A percentile compares a stretch with the other conserved stretches of the same genome.
phyloP scores from a whole-genome alignment of 2,329 filamentous ascomycete genomes.

The Ophiostoma fasciatum region DNA sequence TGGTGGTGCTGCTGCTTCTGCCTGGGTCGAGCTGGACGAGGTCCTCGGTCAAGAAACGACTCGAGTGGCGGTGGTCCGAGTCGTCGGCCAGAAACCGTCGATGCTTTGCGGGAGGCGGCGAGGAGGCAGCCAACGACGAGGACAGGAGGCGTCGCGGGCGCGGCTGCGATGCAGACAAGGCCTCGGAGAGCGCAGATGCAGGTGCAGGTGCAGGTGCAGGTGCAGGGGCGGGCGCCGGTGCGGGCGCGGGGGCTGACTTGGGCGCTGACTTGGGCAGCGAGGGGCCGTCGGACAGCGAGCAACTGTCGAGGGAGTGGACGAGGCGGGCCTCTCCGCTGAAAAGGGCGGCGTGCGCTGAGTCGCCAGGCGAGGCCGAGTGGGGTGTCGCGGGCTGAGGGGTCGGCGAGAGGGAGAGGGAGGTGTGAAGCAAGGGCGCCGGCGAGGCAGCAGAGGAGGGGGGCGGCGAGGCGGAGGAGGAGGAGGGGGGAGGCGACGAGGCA shows the following conservation, averaged over 20 bases:
- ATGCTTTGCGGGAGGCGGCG: constrained; percentile 3
- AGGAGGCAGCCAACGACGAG: background rate
- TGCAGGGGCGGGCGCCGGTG: no score
- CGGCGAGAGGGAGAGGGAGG: constrained; percentile 22
- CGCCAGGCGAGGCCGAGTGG: constrained; percentile 19
- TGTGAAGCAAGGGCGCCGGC: constrained; percentile 18
- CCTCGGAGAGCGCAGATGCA: no score
- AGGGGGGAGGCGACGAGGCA: constrained; percentile 1
- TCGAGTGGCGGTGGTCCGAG: background rate
- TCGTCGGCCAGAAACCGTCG: constrained; percentile 5
- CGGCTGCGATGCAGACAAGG: no score
- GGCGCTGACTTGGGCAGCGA: constrained; percentile 13
- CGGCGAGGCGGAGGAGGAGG: background rate
- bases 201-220: no score
- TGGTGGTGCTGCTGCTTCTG: background rate
- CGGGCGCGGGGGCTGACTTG: no score
- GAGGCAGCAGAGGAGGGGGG: constrained; percentile 9
- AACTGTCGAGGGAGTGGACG: constrained; percentile 21
- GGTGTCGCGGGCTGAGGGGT: constrained; percentile 32
- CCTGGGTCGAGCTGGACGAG: constrained; percentile 28
- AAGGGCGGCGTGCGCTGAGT: constrained; percentile 7
- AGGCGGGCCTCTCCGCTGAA: constrained; percentile 13
- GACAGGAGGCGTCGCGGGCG: constrained; percentile 1
- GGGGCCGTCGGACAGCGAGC: constrained; percentile 15
- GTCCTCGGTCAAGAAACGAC: constrained; percentile 4